These are phyloP conservation scores for Fraxinus velutina DNA, from an alignment of 305 asterid species.

Conservation along the genomic window DNA sequence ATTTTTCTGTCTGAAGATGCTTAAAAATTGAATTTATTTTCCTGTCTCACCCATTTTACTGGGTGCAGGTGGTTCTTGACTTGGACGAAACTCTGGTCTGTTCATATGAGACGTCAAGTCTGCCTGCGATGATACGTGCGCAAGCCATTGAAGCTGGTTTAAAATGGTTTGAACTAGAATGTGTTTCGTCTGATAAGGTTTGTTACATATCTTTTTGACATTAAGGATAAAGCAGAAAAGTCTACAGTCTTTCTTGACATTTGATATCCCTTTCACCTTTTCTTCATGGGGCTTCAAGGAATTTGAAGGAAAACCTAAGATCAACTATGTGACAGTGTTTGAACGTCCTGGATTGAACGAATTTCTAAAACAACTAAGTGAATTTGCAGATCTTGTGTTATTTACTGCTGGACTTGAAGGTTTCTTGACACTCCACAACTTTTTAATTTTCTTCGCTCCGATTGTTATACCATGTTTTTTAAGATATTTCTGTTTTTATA, in stretches of 20 bases:
- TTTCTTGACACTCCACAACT: constrained; percentile 21
- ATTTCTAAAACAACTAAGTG: constrained; percentile 69
- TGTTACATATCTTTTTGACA: constrained; percentile 11
- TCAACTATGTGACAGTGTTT: constrained; percentile 86
- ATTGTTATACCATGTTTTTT: neutral
- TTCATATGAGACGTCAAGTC: constrained; percentile 69
- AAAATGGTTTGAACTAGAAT: constrained; percentile 74
- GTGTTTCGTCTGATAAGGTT: constrained; percentile 69
- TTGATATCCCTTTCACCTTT: constrained; percentile 24
- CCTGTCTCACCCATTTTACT: constrained; percentile 13
- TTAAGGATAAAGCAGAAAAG: constrained; percentile 2
- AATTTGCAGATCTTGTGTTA: constrained; percentile 80
- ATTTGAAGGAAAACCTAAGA: constrained; percentile 73
- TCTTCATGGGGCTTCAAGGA: constrained; percentile 48
- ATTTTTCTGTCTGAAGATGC: neutral
- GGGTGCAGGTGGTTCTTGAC: constrained; percentile 68
- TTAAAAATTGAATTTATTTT: constrained; percentile 6
- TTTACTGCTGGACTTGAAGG: constrained; percentile 97
- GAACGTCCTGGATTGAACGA: constrained; percentile 83
- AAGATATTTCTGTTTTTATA: neutral
- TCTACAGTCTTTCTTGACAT: constrained; percentile 10
- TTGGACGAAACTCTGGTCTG: constrained; percentile 77
- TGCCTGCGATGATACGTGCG: constrained; percentile 51
- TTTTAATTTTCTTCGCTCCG: constrained; percentile 12
- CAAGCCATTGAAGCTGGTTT: constrained; percentile 77